Evolutionary conservation across 768 basidiomycete genomes (phyloP), one percentile per base, ranked within the genome.

Genomic region (Pleurotus tuoliensis): DNA sequence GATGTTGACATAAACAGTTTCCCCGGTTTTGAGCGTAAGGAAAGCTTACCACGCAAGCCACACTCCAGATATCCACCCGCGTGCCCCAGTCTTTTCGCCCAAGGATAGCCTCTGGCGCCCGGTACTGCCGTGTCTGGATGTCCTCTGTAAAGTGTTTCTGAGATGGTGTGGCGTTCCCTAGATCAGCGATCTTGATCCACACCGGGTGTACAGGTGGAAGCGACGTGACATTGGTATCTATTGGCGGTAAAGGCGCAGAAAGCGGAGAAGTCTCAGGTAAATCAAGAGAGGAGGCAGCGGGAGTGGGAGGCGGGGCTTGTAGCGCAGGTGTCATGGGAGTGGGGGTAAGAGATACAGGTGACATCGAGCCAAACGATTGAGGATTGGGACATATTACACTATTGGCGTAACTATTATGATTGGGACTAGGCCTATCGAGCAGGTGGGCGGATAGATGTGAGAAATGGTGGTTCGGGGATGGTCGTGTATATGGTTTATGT

Each of bases 41-140:
- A n/a, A 8, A n/a, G 75, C 83, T 66, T 61, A 90, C 82, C 65
- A 97, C 79, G 71, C 93, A 95, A 18, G 91, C 94, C 22, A 92
- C 85, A 63, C 88, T 90, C 94, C 94, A 97, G 18, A 95, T 82
- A 71, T 97, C 94, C 44, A 83, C 92, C 55, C 87, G 83, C 38
- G 83, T 76, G 61, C 87, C 91, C 94, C 94, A 97, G 62, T 92
- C 90, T 37, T 81, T 82, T 55, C 86, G 83, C 15, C 94, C 94
- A 15, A 95, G 74, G 62, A 97, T 94, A 54, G 92, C 94, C 70
- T 97, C 94, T n/a, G 94, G 94, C 24, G 90, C 83, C 59, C 94
- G 88, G 69, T 97, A 97, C 67, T 96, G 94, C 43, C 94, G 83
- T n/a, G 94, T 97, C 73, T 96, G 94, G 61, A 95, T 96, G 67